A percentile compares a stretch with the other conserved stretches of the same genome.
Evolutionary conservation across 805 yeast genomes (phyloP).

Genomic region (Monosporozyma servazzii): DNA sequence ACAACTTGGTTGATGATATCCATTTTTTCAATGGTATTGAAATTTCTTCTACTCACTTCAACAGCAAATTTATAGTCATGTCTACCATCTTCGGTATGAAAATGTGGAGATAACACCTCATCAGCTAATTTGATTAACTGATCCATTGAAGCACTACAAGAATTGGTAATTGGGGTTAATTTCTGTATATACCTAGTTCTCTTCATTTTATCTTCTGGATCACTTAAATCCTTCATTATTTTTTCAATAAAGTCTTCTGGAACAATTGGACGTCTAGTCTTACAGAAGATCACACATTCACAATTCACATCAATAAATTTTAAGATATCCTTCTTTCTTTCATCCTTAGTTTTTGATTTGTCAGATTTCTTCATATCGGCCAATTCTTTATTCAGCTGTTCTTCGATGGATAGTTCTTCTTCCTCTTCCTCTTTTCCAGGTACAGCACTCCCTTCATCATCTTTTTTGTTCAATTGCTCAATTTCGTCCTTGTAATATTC

Average conservation of each 20-base stretch:
- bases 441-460: constrained; percentile 12
- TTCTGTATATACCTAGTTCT: constrained; percentile 68
- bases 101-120: constrained; percentile 56
- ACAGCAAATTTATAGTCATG: constrained; percentile 57
- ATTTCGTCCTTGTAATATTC: constrained; percentile 36
- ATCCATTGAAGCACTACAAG: constrained; percentile 62
- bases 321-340: constrained; percentile 39
- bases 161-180: constrained; percentile 67
- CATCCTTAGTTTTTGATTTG: constrained; percentile 28
- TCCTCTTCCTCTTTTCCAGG: constrained; percentile 28
- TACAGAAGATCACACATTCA: constrained; percentile 79
- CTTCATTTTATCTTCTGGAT: constrained; percentile 36
- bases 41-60: constrained; percentile 69
- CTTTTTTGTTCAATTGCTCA: constrained; percentile 15
- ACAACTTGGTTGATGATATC: constrained; percentile 72
- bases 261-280: constrained; percentile 66
- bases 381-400: constrained; percentile 63
- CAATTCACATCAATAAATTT: constrained; percentile 58
- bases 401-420: constrained; percentile 58
- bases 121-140: constrained; percentile 55
- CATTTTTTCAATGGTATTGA: constrained; percentile 59
- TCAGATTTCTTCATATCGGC: constrained; percentile 42
- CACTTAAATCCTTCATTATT: constrained; percentile 52
- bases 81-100: constrained; percentile 38
- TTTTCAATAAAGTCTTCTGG: constrained; percentile 64